Evolutionary conservation across 192 early-diverging fungal genomes (phyloP).

Genomic region (Allomyces arbusculus): DNA sequence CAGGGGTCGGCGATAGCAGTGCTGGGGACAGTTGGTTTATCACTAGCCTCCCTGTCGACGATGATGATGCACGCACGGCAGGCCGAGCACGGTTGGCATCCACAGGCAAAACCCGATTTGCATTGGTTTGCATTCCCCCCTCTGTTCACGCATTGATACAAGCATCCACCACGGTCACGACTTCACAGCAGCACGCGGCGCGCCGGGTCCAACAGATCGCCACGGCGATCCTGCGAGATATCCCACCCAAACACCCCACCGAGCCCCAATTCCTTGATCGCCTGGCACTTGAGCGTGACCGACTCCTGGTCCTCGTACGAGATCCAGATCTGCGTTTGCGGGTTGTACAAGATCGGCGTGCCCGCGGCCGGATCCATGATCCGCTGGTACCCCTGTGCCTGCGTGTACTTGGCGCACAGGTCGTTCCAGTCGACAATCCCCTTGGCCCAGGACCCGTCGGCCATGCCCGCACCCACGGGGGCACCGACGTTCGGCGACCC

Average conservation of each 20-base stretch:
- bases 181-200: background rate
- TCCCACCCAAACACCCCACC: background rate
- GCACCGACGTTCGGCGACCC: background rate
- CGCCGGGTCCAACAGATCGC: background rate
- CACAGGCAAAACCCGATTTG: too few species aligned
- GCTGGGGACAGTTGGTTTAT: too few species aligned
- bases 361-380: background rate
- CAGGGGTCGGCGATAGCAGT: too few species aligned
- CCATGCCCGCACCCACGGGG: background rate
- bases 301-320: background rate
- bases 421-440: background rate
- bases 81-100: too few species aligned
- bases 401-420: background rate
- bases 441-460: too few species aligned
- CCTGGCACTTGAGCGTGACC: background rate
- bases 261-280: background rate
- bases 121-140: too few species aligned
- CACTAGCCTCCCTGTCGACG: too few species aligned
- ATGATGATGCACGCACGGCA: too few species aligned
- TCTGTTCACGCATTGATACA: too few species aligned
- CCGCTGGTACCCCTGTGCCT: background rate
- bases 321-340: background rate
- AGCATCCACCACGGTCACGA: too few species aligned
- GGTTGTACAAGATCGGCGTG: background rate
- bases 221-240: background rate